Conservation (phyloP, 176 grass and related monocot species). For the Carex parvula region DNA sequence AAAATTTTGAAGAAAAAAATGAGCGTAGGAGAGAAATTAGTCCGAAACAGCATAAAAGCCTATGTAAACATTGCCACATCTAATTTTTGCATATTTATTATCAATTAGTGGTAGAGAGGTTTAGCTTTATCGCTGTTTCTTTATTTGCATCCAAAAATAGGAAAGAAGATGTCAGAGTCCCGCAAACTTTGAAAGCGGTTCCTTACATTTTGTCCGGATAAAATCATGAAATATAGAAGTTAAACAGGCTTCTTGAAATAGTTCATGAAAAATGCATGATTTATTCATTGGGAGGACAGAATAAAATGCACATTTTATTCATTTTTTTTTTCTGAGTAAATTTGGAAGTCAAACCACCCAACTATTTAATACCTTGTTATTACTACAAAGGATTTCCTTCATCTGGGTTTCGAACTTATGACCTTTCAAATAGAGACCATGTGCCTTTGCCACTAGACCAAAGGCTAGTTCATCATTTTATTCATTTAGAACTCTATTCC, state of each 20-base stretch:
- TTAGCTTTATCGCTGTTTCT: not conserved
- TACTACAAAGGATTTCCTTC: too few relatives aligned
- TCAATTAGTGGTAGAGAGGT: not conserved
- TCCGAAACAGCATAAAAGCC: not conserved
- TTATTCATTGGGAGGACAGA: not conserved
- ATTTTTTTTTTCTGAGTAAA: too few relatives aligned
- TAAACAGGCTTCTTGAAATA: not conserved
- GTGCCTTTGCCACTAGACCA: too few relatives aligned
- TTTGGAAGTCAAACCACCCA: too few relatives aligned
- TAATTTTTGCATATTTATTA: not conserved
- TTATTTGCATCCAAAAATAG: not conserved
- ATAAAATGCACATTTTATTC: not conserved
- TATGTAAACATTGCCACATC: not conserved
- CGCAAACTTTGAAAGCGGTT: not conserved
- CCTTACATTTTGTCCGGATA: not conserved
- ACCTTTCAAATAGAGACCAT: too few relatives aligned
- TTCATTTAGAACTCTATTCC: not conserved
- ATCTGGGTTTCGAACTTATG: too few relatives aligned
- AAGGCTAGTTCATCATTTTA: not conserved
- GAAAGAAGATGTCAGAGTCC: not conserved
- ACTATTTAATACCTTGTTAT: too few relatives aligned
- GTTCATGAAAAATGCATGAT: not conserved
- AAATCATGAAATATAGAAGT: not conserved
- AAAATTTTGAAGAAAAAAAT: too few relatives aligned
- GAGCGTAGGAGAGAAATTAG: too few relatives aligned